These are phyloP conservation scores for Erythrobasidium yunnanense DNA, from an alignment of 768 basidiomycete species.

Conservation along the genomic window DNA sequence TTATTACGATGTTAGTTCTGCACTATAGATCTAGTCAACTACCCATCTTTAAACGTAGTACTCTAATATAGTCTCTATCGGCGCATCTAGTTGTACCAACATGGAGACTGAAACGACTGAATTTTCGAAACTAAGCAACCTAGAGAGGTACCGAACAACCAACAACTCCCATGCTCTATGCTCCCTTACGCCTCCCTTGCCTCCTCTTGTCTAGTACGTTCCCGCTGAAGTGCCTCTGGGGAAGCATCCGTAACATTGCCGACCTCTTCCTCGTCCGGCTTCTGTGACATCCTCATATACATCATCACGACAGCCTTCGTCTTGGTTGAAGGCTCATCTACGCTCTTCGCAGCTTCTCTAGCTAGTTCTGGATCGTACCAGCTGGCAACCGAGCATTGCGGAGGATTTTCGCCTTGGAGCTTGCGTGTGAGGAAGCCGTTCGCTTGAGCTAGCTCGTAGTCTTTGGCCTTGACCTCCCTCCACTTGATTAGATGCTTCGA, in stretches of 20 bases:
- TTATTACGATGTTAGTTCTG: too few relatives aligned
- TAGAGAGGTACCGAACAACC: too few relatives aligned
- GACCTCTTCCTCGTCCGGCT: conserved; percentile 6
- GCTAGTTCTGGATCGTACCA: conserved; percentile 14
- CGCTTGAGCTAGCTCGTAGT: conserved; percentile 37
- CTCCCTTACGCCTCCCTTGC: too few relatives aligned
- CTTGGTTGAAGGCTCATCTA: conserved; percentile 11
- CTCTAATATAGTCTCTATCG: too few relatives aligned
- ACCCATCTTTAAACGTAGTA: too few relatives aligned
- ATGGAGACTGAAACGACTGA: too few relatives aligned
- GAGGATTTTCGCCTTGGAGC: conserved; percentile 31
- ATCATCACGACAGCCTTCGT: conserved; percentile 4
- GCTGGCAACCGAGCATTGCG: conserved; percentile 18
- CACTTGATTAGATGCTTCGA: conserved; percentile 36
- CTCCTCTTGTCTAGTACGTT: not conserved
- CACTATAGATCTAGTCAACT: too few relatives aligned
- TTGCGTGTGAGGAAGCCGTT: conserved; percentile 40
- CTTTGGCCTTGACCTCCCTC: conserved; percentile 36
- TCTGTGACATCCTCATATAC: conserved; percentile 21
- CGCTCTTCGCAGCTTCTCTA: not conserved
- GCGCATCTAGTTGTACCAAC: too few relatives aligned
- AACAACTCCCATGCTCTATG: too few relatives aligned
- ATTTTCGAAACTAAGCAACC: too few relatives aligned
- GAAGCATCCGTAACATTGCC: not conserved
- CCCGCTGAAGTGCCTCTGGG: not conserved